Evolutionary conservation across 2,329 filamentous ascomycete genomes (phyloP).

Genomic region (Colletotrichum chlorophyti): DNA sequence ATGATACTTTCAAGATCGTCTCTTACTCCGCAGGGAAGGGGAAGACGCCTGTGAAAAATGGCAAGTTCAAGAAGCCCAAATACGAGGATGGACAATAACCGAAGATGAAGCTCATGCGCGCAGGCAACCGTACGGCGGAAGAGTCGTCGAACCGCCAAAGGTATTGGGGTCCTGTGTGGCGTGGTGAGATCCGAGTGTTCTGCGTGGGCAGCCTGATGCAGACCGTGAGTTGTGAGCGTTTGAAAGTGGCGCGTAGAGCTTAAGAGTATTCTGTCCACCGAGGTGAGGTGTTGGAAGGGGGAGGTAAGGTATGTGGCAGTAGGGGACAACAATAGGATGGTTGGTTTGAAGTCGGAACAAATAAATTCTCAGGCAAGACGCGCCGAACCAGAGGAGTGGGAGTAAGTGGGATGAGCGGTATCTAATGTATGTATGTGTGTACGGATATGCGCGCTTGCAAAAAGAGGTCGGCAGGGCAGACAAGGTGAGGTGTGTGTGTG

Average conservation of each 20-base stretch:
- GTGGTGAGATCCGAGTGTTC: not conserved
- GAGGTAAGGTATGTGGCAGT: not conserved
- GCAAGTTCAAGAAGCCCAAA: too few relatives aligned
- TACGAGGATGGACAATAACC: too few relatives aligned
- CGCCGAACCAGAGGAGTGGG: slow-evolving; percentile 1
- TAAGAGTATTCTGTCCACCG: not conserved
- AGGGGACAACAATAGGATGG: not conserved
- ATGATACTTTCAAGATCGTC: slow-evolving; percentile 7
- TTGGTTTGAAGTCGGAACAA: slow-evolving; percentile 1
- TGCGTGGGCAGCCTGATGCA: slow-evolving; percentile 1
- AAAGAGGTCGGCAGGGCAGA: not conserved
- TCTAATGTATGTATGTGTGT: slow-evolving; percentile 27
- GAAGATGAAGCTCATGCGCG: slow-evolving; percentile 5
- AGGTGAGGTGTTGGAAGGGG: not conserved
- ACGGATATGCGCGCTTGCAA: slow-evolving; percentile 15
- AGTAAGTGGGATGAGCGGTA: slow-evolving; percentile 28
- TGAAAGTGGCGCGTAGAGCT: not conserved
- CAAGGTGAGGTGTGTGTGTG: slow-evolving; percentile 9
- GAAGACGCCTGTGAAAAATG: too few relatives aligned
- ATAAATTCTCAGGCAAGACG: not conserved
- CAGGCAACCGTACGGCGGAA: not conserved
- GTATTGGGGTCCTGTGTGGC: not conserved
- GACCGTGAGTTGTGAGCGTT: slow-evolving; percentile 17
- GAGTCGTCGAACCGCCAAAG: not conserved
- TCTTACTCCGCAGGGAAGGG: not conserved